phyloP scores from a whole-genome alignment of 768 basidiomycete genomes.

The Cystoderma amianthinum region DNA sequence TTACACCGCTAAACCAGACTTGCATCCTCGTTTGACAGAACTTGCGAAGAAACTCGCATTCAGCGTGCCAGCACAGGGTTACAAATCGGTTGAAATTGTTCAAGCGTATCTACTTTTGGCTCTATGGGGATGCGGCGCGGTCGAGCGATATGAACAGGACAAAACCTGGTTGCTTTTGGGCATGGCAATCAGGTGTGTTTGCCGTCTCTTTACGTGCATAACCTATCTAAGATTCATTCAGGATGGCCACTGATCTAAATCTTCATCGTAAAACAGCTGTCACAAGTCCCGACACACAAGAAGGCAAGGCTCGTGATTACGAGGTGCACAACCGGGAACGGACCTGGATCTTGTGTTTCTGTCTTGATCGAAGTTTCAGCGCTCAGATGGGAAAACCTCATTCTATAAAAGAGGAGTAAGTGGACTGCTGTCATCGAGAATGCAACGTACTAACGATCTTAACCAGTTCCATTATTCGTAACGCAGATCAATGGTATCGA shows the following conservation, averaged over 20 bases:
- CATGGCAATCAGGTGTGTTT: conserved; percentile 65
- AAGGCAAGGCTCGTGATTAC: conserved; percentile 69
- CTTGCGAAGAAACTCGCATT: conserved; percentile 87
- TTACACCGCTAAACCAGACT: conserved; percentile 74
- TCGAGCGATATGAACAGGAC: conserved; percentile 95
- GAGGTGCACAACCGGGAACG: conserved; percentile 94
- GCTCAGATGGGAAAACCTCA: conserved; percentile 98
- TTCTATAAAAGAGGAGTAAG: conserved; percentile 89
- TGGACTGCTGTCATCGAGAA: conserved; percentile 5
- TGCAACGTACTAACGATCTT: conserved; percentile 4
- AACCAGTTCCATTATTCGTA: conserved; percentile 78
- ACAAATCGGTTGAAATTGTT: conserved; percentile 92
- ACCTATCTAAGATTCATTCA: conserved; percentile 16
- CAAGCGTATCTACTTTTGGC: conserved; percentile 90
- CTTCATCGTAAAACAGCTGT: conserved; percentile 80
- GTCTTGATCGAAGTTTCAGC: conserved; percentile 82
- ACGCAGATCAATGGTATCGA: conserved; percentile 68
- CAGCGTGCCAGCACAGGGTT: conserved; percentile 75
- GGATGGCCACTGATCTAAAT: conserved; percentile 96
- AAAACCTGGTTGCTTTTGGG: conserved; percentile 88
- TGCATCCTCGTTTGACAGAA: conserved; percentile 73
- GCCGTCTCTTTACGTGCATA: not conserved
- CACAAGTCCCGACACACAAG: conserved; percentile 60
- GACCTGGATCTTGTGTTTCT: conserved; percentile 88
- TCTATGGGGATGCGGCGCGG: conserved; percentile 90